Conservation (phyloP, 768 basidiomycete species). For the Hysterangium stoloniferum region DNA sequence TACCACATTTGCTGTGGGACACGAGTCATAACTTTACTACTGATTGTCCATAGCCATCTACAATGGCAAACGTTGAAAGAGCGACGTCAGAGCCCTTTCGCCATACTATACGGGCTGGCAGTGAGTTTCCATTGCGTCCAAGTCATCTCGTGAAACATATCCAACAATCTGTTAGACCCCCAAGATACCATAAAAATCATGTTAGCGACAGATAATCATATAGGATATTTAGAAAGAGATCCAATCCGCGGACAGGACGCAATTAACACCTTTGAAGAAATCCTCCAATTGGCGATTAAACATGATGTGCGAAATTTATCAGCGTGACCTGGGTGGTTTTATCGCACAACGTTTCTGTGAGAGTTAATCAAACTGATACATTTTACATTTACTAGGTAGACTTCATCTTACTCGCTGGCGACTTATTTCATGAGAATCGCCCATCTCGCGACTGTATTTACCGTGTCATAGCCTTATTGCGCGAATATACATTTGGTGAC, state of each 20-base stretch:
- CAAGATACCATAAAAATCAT: conserved; percentile 67
- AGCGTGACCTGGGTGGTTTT: conserved; percentile 6
- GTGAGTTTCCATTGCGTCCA: conserved; percentile 4
- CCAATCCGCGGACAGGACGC: conserved; percentile 92
- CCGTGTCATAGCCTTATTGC: conserved; percentile 78
- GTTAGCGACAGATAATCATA: conserved; percentile 93
- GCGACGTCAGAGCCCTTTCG: too few species aligned
- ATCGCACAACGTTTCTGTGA: neutral
- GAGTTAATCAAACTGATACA: neutral
- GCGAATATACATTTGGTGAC: conserved; percentile 86
- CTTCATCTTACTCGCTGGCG: conserved; percentile 90
- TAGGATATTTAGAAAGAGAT: conserved; percentile 92
- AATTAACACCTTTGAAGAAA: conserved; percentile 91
- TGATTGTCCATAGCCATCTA: too few species aligned
- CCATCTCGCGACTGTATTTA: conserved; percentile 88
- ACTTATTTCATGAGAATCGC: conserved; percentile 96
- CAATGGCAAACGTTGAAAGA: too few species aligned
- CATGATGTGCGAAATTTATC: conserved; percentile 61
- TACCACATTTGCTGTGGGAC: too few species aligned
- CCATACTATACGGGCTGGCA: neutral
- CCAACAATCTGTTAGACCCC: conserved; percentile 4
- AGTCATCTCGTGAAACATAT: too few species aligned
- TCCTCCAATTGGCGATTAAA: conserved; percentile 84
- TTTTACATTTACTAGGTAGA: conserved; percentile 59
- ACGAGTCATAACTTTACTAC: too few species aligned